Percentiles rank a stretch among this genome's conserved stretches.
These are phyloP conservation scores for Trypanosoma grayi DNA, from an alignment of 208 protist genomes.

Conservation along the genomic window DNA sequence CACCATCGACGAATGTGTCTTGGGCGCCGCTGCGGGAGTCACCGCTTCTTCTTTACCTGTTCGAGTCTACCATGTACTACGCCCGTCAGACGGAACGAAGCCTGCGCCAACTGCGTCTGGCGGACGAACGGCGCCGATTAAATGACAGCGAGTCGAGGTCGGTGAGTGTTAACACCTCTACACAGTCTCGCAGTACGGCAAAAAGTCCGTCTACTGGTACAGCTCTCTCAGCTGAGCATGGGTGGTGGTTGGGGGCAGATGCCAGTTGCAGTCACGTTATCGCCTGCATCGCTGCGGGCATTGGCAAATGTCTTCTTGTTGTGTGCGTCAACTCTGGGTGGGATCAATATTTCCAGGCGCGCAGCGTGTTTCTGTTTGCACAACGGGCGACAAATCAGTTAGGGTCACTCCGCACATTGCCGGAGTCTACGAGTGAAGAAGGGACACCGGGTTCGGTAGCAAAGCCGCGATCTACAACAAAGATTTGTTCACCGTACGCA, in stretches of 20 bases:
- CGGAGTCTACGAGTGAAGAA: background rate
- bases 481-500: constrained; percentile 1
- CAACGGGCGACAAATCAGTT: constrained; percentile 14
- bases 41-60: constrained; percentile 16
- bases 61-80: constrained; percentile 22
- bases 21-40: constrained; percentile 23
- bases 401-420: background rate
- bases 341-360: constrained; percentile 29
- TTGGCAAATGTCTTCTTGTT: constrained; percentile 24
- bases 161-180: constrained; percentile 1
- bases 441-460: background rate
- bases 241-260: background rate
- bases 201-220: background rate
- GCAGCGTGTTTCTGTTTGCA: constrained; percentile 29
- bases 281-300: constrained; percentile 13
- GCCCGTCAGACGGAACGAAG: background rate
- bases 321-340: constrained; percentile 30
- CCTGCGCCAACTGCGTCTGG: constrained; percentile 4
- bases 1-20: background rate
- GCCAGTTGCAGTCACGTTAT: constrained; percentile 1
- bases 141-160: background rate
- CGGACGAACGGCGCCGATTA: background rate
- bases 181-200: background rate
- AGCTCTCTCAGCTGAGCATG: background rate
- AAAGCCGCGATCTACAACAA: background rate